phyloP scores from a whole-genome alignment of 805 yeast genomes.

The Scheffersomyces lignosus region DNA sequence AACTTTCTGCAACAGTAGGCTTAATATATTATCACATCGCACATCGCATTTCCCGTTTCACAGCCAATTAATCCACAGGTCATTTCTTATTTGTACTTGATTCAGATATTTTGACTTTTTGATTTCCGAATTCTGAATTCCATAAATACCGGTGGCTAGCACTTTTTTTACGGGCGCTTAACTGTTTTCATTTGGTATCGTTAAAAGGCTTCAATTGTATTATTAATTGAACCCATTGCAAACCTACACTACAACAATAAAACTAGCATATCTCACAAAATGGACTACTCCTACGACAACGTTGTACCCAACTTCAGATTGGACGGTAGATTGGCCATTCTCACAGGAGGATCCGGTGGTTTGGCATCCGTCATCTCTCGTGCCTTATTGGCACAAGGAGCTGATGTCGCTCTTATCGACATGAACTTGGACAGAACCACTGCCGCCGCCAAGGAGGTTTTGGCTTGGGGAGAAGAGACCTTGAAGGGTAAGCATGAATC shows the following conservation, averaged over 20 bases:
- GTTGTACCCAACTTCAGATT: conserved; percentile 64
- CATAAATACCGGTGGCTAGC: too few species aligned
- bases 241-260: not conserved
- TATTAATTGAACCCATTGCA: not conserved
- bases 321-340: conserved; percentile 67
- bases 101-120: too few species aligned
- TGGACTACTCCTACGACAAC: conserved; percentile 40
- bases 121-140: too few species aligned
- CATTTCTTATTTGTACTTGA: too few species aligned
- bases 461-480: conserved; percentile 47
- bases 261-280: conserved; percentile 1
- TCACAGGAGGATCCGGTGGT: conserved; percentile 86
- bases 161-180: too few species aligned
- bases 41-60: too few species aligned
- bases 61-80: too few species aligned
- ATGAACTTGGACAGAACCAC: conserved; percentile 59
- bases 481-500: conserved; percentile 33
- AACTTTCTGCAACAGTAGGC: too few species aligned
- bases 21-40: too few species aligned
- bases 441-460: conserved; percentile 52
- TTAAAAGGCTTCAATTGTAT: too few species aligned
- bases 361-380: conserved; percentile 63
- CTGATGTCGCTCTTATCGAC: conserved; percentile 72
- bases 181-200: too few species aligned
- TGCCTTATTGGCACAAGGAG: conserved; percentile 74